phyloP scores from a whole-genome alignment of 2,329 filamentous ascomycete species.

The Mycocentrospora acerina region DNA sequence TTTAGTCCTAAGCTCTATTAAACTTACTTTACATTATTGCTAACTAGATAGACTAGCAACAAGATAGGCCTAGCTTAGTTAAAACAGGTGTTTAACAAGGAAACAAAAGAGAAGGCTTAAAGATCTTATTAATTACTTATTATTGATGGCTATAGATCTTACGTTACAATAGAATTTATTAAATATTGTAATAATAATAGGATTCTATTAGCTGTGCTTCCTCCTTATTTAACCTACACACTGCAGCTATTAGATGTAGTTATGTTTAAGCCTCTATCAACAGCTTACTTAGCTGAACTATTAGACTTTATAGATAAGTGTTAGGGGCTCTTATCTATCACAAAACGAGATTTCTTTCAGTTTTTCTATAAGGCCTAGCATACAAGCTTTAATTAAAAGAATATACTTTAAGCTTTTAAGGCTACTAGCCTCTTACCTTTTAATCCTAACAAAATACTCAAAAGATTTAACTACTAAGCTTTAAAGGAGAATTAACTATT shows the following conservation, averaged over 20 bases:
- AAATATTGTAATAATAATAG: slow-evolving; percentile 4
- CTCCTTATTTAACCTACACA: slow-evolving; percentile 4
- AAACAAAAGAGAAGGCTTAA: slow-evolving; percentile 5
- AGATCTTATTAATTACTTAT: background rate
- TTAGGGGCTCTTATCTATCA: slow-evolving; percentile 6
- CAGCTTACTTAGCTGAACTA: slow-evolving; percentile 5
- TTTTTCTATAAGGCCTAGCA: slow-evolving; percentile 9
- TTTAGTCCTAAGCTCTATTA: slow-evolving; percentile 3
- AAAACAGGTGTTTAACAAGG: slow-evolving; percentile 11
- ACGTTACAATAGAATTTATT: background rate
- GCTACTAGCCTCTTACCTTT: slow-evolving; percentile 5
- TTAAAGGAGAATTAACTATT: background rate
- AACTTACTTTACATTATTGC: slow-evolving; percentile 1
- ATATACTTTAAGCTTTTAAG: slow-evolving; percentile 5
- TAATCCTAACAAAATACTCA: slow-evolving; percentile 1
- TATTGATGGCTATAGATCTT: background rate
- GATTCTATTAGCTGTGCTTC: slow-evolving; percentile 1
- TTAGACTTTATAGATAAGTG: slow-evolving; percentile 1
- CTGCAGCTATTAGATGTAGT: slow-evolving; percentile 3
- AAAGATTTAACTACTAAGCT: background rate
- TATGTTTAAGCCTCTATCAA: slow-evolving; percentile 7
- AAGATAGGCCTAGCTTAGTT: background rate
- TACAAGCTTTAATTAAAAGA: slow-evolving; percentile 2
- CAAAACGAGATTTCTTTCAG: slow-evolving; percentile 9
- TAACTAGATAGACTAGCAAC: background rate